Conservation (phyloP, 129 eudicot species). For the Centella asiatica region DNA sequence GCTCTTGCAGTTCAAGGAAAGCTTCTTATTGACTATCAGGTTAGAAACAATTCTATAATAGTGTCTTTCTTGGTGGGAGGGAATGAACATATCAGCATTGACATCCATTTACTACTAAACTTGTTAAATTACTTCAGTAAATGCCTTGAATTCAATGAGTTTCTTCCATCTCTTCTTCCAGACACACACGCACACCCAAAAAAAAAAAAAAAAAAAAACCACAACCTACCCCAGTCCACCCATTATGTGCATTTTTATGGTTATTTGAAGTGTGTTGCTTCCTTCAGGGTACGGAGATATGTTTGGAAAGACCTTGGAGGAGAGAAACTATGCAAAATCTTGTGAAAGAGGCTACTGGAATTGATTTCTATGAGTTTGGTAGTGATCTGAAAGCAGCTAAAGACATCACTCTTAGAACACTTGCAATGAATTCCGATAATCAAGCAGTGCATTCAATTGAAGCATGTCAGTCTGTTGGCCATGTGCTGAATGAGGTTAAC, state of each 20-base stretch:
- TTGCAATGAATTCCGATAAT: conserved; percentile 33
- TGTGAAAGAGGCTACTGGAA: conserved; percentile 88
- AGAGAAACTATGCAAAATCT: conserved; percentile 96
- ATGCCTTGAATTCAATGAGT: too few relatives aligned
- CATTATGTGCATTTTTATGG: too few relatives aligned
- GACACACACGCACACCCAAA: too few relatives aligned
- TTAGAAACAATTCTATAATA: conserved; percentile 2
- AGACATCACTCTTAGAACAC: conserved; percentile 42
- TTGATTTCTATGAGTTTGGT: conserved; percentile 61
- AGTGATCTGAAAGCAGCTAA: conserved; percentile 59
- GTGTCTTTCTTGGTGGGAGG: conserved; percentile 1
- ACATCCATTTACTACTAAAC: not conserved
- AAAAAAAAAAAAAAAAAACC: too few relatives aligned
- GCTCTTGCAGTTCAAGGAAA: conserved; percentile 87
- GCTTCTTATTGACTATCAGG: conserved; percentile 89
- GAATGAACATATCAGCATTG: not conserved
- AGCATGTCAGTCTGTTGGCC: conserved; percentile 81
- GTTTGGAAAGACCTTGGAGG: conserved; percentile 86
- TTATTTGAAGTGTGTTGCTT: conserved; percentile 4
- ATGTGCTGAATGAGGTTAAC: conserved; percentile 76
- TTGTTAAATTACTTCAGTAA: not conserved
- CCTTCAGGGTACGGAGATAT: conserved; percentile 78
- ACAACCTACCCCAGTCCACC: too few relatives aligned
- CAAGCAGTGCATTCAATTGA: conserved; percentile 44
- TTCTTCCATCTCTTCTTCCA: too few relatives aligned